phyloP scores from a whole-genome alignment of 2,329 filamentous ascomycete species.

The Neopestalotiopsis sp. region DNA sequence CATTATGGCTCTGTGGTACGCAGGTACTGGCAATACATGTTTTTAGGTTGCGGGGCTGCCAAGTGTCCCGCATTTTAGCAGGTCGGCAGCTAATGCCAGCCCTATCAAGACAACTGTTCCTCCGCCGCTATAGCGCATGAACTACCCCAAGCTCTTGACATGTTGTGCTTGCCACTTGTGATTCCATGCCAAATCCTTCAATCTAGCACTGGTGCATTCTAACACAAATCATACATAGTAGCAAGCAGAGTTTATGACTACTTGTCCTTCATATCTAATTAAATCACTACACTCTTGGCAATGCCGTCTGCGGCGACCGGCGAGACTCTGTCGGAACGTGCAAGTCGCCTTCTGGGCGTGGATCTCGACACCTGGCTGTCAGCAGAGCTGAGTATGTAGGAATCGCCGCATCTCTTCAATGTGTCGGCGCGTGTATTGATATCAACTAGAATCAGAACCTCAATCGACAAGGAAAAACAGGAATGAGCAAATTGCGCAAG shows the following conservation, averaged over 20 bases:
- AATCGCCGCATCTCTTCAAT: neutral
- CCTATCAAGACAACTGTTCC: too few relatives aligned
- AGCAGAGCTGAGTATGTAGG: neutral
- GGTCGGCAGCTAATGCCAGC: too few relatives aligned
- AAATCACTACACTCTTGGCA: neutral
- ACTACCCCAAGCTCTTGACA: too few relatives aligned
- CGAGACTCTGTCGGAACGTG: conserved; percentile 7
- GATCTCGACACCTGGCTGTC: conserved; percentile 9
- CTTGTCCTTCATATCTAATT: too few relatives aligned
- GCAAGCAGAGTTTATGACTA: too few relatives aligned
- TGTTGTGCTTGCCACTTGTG: neutral
- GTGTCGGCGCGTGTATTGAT: neutral
- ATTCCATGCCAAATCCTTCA: neutral
- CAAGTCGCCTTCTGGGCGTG: neutral
- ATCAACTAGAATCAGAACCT: neutral
- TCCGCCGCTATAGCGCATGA: too few relatives aligned
- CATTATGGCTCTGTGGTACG: too few relatives aligned
- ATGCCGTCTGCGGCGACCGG: conserved; percentile 9
- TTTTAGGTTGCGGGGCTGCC: too few relatives aligned
- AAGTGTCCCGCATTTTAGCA: too few relatives aligned
- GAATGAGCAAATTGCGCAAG: conserved; percentile 6
- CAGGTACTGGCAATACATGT: too few relatives aligned
- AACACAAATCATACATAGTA: too few relatives aligned
- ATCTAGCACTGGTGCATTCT: neutral
- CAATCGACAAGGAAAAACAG: neutral